Base-by-base conservation (phyloP, 1,139 yeast genomes). In the Yamadazyma blattariae region DNA sequence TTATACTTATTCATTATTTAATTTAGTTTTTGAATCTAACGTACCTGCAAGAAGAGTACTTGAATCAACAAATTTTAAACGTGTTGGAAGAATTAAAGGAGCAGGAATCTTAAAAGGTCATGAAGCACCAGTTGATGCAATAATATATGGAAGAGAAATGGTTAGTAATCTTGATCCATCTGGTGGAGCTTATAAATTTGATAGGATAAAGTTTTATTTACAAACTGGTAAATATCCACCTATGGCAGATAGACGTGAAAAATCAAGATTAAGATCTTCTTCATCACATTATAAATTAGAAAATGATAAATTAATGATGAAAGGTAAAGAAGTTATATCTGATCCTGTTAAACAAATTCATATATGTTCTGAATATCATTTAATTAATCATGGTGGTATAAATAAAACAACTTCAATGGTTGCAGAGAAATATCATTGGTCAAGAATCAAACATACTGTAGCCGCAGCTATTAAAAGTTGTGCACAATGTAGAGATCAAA, bases 191-290 rank as follows among this genome's bases (percentile, higher is more conserved):
- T 67, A 72, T 46, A 62, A 92, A 42, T 88, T 87, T 53, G 95
- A 87, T 52, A 77, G 86, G 48, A 80, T 92, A 49, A 79, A 77
- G 52, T 79, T 73, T 47, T 92, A 88, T 54, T 64, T 92, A 44
- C 86, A 82, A 47, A 83, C 95, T 0, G 96, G 96, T 1, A 70
- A 78, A 47, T 92, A 92, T 51, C 97, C 97, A 0, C 82, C 84
- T 14, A 75, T 79, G 64, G 79, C 89, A 10, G 88, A 81, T 50
- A 71, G 96, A 35, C 83, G 77, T 46, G 97, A 89, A 45, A 88
- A 88, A 58, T 82, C 95, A 12, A 66, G 97, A 37, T 64, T 92
- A 36, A 65, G 98, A 33, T 81, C 95, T 0, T 75, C 87, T 4
- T 86, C 96, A 0, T 79, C 89, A 7, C 88, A 85, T 47, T 92